These are phyloP conservation scores for Solanum chmielewskii DNA, from an alignment of 257 asterid species.

Conservation along the genomic window DNA sequence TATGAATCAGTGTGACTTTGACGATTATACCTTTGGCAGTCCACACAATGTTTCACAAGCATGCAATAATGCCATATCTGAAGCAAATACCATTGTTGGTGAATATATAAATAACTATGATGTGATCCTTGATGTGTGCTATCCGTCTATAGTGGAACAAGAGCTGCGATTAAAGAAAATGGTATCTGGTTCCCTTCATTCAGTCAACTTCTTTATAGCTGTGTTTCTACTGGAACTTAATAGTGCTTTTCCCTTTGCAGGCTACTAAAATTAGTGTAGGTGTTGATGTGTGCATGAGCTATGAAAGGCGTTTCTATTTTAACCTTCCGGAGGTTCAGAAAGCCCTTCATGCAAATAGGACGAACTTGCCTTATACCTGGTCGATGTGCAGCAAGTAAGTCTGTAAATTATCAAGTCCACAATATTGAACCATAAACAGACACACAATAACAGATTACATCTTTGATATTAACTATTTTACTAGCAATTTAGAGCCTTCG, in stretches of 20 bases:
- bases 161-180: slow-evolving; percentile 66
- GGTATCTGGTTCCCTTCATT: slow-evolving; percentile 26
- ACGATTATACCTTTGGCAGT: slow-evolving; percentile 59
- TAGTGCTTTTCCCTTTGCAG: slow-evolving; percentile 22
- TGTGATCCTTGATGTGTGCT: slow-evolving; percentile 88
- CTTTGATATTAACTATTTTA: background rate
- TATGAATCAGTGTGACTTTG: slow-evolving; percentile 73
- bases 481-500: background rate
- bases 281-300: slow-evolving; percentile 88
- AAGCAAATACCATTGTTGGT: slow-evolving; percentile 64
- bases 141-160: slow-evolving; percentile 89
- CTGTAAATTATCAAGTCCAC: background rate
- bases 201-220: background rate
- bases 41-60: slow-evolving; percentile 63
- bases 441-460: background rate
- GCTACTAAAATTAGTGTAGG: slow-evolving; percentile 75
- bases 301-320: slow-evolving; percentile 70
- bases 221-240: background rate
- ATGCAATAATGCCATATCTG: slow-evolving; percentile 49
- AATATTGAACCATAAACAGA: background rate
- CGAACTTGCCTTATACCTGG: slow-evolving; percentile 70
- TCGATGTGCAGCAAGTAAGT: slow-evolving; percentile 73
- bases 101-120: slow-evolving; percentile 68
- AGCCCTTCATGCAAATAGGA: slow-evolving; percentile 92
- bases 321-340: slow-evolving; percentile 92